Conservation (phyloP, 2,329 filamentous ascomycete species). For the Trichophyton rubrum region DNA sequence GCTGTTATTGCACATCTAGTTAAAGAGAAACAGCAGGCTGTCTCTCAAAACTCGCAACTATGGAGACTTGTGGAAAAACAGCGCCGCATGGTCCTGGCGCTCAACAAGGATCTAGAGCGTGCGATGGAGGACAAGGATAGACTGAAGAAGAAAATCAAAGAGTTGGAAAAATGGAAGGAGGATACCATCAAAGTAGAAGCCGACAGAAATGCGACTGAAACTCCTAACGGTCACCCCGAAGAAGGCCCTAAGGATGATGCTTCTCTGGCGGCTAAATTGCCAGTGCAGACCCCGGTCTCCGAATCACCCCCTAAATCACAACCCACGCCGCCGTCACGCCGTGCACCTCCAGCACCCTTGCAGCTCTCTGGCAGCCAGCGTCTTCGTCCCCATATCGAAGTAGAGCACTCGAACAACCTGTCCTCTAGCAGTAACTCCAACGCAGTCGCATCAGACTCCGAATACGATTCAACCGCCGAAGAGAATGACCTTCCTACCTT, state of each 20-base stretch:
- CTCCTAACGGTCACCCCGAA: background rate
- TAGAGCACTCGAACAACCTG: constrained; percentile 35
- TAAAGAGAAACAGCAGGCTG: constrained; percentile 80
- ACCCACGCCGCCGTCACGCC: constrained; percentile 46
- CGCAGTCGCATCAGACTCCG: constrained; percentile 53
- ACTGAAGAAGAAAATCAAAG: constrained; percentile 82
- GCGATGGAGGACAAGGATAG: constrained; percentile 88
- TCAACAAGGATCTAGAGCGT: constrained; percentile 89
- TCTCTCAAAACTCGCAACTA: constrained; percentile 80
- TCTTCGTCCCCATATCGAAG: constrained; percentile 34
- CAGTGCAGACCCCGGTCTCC: background rate
- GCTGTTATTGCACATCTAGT: constrained; percentile 77
- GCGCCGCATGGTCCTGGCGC: constrained; percentile 76
- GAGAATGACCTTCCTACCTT: constrained; percentile 47
- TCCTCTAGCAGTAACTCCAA: background rate
- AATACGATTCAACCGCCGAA: constrained; percentile 68
- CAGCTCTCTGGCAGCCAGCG: constrained; percentile 46
- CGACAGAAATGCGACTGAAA: background rate
- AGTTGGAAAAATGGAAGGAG: constrained; percentile 36
- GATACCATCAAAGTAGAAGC: background rate
- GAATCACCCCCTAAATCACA: background rate
- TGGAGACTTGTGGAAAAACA: constrained; percentile 97
- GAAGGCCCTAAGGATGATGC: background rate
- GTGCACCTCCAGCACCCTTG: constrained; percentile 73
- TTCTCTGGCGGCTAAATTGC: background rate